Evolutionary conservation across 495 filamentous ascomycete genomes (phyloP), one percentile per base, ranked within the genome.

Genomic region (Penicillium cataractarum): DNA sequence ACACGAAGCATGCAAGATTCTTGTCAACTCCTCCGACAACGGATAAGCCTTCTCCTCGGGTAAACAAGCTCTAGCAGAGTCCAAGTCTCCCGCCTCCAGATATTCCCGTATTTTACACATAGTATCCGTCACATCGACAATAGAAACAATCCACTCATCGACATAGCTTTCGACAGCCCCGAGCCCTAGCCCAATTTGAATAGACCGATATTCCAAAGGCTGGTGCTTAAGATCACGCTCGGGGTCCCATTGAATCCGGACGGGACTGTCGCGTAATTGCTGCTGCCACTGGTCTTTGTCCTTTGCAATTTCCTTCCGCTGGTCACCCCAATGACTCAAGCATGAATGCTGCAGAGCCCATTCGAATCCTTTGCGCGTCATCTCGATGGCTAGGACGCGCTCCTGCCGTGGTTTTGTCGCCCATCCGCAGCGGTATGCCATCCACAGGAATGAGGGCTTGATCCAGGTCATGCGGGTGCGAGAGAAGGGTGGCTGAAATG

Each of bases 361-460:
- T 39, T 39, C 35, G 13, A 39, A 39, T 39, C 35, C 35, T 4
- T 39, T 39, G 10, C 35, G 35, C 35, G 35, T 39, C 1, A 39
- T 39, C 35, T 39, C 35, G 35, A 39, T 15, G 10, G 35, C 35
- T 39, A 39, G 35, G 4, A 39, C 35, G 4, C 76, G 79, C 22
- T 77, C 70, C 71, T 87, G 85, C 0, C 73, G 60, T 0, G 63
- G 6, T 61, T 88, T 86, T 61, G 74, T 75, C 8, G 78, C 77
- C 70, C 84, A 87, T 9, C 84, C 85, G 40, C 76, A 75, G 39
- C 83, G 83, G 62, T 85, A 88, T 66, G 88, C 81, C 84, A 89
- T 88, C 87, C 87, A 89, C 56, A 75, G 73, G 80, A 84, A 89
- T 49, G 76, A 81, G 6, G 87, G 87, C 65, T 89, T 89, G 58